Evolutionary conservation across 805 yeast genomes (phyloP), one percentile per base, ranked within the genome.

Genomic region (Kazachstania taianensis): DNA sequence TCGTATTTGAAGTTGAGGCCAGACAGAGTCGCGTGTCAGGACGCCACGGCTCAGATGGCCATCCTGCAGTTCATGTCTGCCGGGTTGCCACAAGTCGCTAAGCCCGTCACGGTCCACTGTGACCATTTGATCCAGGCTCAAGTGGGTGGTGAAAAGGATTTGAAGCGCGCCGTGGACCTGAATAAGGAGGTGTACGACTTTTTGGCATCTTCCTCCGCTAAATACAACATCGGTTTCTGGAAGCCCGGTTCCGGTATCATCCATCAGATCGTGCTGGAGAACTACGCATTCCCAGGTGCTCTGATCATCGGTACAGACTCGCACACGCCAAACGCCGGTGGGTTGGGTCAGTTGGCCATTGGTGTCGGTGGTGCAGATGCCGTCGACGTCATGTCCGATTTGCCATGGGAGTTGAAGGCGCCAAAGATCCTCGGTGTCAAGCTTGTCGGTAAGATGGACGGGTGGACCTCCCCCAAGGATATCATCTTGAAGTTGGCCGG

Each of bases 301-400:
- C 73, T 87, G 69, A 80, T 87, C 71, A 76, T 87, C 50, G 96
- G 96, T 71, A 87, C 96, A 39, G 96, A 87, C 68, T 85, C 95
- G 23, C 96, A 87, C 67, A 87, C 96, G 52, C 96, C 96, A 43
- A 87, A 87, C 64, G 96, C 96, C 41, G 96, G 96, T 72, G 96
- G 96, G 67, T 73, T 87, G 57, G 96, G 96, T 69, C 94, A 84
- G 68, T 75, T 87, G 56, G 96, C 96, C 49, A 87, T 87, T 51
- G 97, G 96, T 75, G 96, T 89, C 50, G 97, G 96, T 72, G 97
- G 97, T 74, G 97, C 97, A 49, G 97, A 87, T 64, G 96, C 96
- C 44, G 97, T 87, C 50, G 97, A 87, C 62, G 96, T 85, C 42
- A 75, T 87, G 78, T 83, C 96, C 42, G 81, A 81, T 57, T 73